Evolutionary conservation across 2,329 filamentous ascomycete genomes (phyloP).

Genomic region (Fusarium sp.): DNA sequence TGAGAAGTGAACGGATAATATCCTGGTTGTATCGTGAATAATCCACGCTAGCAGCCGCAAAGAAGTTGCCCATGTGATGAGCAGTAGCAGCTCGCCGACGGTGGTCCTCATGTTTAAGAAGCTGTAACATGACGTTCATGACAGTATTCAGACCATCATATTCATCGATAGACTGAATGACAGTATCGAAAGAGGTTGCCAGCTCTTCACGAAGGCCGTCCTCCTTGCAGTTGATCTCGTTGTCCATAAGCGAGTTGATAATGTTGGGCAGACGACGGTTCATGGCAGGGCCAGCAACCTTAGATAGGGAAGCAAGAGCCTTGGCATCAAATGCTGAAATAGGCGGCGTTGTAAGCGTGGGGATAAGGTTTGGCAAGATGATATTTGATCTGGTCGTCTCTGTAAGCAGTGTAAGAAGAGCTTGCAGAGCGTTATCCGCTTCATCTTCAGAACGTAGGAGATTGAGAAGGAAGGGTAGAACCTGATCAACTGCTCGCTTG

Average conservation of each 20-base stretch:
- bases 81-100: slow-evolving; percentile 82
- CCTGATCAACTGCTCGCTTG: slow-evolving; percentile 94
- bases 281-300: slow-evolving; percentile 92
- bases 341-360: slow-evolving; percentile 88
- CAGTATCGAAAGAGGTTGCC: slow-evolving; percentile 84
- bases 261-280: slow-evolving; percentile 89
- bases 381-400: slow-evolving; percentile 95
- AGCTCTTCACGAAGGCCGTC: slow-evolving; percentile 80
- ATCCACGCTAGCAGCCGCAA: slow-evolving; percentile 81
- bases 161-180: slow-evolving; percentile 93
- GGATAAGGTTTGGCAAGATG: slow-evolving; percentile 95
- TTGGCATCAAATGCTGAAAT: slow-evolving; percentile 96
- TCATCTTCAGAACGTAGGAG: slow-evolving; percentile 88
- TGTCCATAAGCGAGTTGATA: slow-evolving; percentile 94
- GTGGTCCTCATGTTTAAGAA: slow-evolving; percentile 95
- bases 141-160: slow-evolving; percentile 94
- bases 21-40: slow-evolving; percentile 97
- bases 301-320: slow-evolving; percentile 90
- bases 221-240: slow-evolving; percentile 82
- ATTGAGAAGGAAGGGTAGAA: slow-evolving; percentile 90
- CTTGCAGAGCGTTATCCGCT: slow-evolving; percentile 91
- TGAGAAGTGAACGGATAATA: slow-evolving; percentile 88
- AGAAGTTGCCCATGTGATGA: slow-evolving; percentile 86
- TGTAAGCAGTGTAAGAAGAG: slow-evolving; percentile 91
- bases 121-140: slow-evolving; percentile 90